Conservation (phyloP, 2,329 filamentous ascomycete species). For the Bertia moriformis region DNA sequence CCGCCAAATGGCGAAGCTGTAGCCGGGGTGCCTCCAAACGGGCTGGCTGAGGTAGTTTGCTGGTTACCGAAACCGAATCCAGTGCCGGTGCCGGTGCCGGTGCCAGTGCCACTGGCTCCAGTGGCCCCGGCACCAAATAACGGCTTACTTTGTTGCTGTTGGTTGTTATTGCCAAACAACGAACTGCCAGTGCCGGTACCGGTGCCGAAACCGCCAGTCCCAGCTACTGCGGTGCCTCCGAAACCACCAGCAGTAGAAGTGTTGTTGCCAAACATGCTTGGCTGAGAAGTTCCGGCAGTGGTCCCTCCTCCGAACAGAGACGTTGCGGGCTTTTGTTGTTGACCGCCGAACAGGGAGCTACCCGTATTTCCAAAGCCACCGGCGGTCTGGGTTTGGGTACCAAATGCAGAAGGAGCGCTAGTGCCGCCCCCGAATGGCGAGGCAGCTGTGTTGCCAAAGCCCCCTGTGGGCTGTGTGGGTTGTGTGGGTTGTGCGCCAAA, state of each 20-base stretch:
- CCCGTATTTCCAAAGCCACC: background rate
- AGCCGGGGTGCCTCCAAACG: background rate
- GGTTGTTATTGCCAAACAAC: background rate
- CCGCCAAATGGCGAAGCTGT: slow-evolving; percentile 5
- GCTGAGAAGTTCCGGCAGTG: background rate
- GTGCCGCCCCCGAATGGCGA: background rate
- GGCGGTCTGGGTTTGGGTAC: background rate
- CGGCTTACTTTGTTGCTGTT: background rate
- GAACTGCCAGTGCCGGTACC: background rate
- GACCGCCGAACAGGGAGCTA: background rate
- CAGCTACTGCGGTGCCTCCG: background rate
- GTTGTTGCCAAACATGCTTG: background rate
- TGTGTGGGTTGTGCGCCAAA: background rate
- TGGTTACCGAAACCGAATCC: background rate
- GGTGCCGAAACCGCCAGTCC: background rate
- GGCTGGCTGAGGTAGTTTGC: background rate
- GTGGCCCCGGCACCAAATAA: background rate
- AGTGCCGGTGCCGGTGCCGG: background rate
- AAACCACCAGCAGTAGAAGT: background rate
- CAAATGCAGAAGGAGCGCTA: background rate
- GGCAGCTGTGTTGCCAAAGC: background rate
- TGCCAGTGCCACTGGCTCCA: background rate
- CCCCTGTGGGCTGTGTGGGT: background rate
- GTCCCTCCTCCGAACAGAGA: background rate
- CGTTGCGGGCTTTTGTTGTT: background rate